Base-by-base conservation (phyloP, 176 grass and related monocot species). In the Phyllostachys edulis region DNA sequence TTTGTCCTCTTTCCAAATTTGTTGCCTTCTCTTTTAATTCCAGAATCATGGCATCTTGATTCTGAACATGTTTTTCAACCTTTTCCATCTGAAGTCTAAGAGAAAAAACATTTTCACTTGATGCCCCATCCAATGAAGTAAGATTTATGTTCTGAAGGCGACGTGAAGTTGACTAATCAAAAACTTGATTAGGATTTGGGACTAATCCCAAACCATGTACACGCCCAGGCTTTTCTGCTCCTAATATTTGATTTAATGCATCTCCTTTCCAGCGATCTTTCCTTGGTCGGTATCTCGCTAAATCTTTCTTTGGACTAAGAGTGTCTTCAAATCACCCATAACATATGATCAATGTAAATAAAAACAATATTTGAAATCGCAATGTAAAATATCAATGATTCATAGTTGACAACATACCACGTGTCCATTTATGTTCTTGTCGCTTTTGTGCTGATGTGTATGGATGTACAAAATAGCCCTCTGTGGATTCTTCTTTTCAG, bases 201-300 rank as follows among this genome's bases (percentile, higher is more conserved):
- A 49, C 56, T 38, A 54, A 15, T 74, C 71, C 29, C 1, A 74
- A 52, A 9, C 71, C 27, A 51, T 74, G 47, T 21, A 54, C 17
- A 74, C 20, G 47, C 18, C 80, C 18, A 73, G 69, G 41, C 80
- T 73, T 73, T 27, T 82, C 55, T 45, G 0, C 80, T 47, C 80
- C 80, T 23, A 49, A 44, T 49, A 82, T 47, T 36, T 60, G 17
- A 36, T 72, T 73, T 17, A 73, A 61, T 36, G 55, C 69, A 73
- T 73, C 80, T 63, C 41, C 55, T 61, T 72, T 82, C 55, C 69
- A 82, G 55, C 4, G 37, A 7, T 49, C 42, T 49, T 66, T 9
- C 68, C 55, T 59, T 62, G 20, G 63, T 16, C 49, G 3, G 3
- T 73, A 18, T 82, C 68, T 4, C n/a, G 12, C 80, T 62, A 73